phyloP scores from a whole-genome alignment of 805 yeast species.

The Candida silvicultrix region DNA sequence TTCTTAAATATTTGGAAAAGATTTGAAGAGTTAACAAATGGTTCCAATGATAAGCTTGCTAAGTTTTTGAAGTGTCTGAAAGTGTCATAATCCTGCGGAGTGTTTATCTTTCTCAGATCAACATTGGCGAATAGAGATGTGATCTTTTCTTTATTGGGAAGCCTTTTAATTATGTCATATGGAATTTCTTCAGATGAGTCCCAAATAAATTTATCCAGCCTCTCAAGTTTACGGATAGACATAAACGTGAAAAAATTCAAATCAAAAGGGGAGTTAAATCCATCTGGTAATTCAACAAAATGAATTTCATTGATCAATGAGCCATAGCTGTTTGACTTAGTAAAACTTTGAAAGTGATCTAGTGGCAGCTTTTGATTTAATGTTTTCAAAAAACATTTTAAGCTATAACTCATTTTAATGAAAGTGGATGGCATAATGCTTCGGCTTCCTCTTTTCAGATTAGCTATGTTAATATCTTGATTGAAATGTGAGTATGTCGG shows the following conservation, averaged over 20 bases:
- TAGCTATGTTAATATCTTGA: conserved; percentile 28
- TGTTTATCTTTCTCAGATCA: conserved; percentile 19
- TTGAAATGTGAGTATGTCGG: conserved; percentile 32
- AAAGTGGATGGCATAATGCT: conserved; percentile 15
- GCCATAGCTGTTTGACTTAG: conserved; percentile 4
- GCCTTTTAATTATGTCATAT: conserved; percentile 22
- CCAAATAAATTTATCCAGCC: conserved; percentile 23
- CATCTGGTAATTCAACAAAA: conserved; percentile 35
- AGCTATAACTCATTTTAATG: conserved; percentile 33
- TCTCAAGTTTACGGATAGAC: conserved; percentile 23
- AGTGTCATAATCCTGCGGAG: conserved; percentile 4
- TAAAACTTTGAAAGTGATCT: background rate
- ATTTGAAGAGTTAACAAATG: conserved; percentile 25
- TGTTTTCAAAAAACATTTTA: conserved; percentile 28
- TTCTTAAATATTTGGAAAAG: conserved; percentile 17
- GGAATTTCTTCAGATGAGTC: conserved; percentile 29
- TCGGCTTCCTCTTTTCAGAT: conserved; percentile 7
- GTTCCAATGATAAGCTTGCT: conserved; percentile 27
- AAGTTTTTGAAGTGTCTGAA: conserved; percentile 24
- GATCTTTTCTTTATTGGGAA: conserved; percentile 26
- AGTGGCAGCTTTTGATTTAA: conserved; percentile 6
- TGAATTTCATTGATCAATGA: conserved; percentile 23
- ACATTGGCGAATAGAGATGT: conserved; percentile 25
- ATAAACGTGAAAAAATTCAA: conserved; percentile 21
- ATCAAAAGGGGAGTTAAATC: conserved; percentile 30